Base-by-base conservation (phyloP, 768 basidiomycete species). In the Boletus vinaceobasis region DNA sequence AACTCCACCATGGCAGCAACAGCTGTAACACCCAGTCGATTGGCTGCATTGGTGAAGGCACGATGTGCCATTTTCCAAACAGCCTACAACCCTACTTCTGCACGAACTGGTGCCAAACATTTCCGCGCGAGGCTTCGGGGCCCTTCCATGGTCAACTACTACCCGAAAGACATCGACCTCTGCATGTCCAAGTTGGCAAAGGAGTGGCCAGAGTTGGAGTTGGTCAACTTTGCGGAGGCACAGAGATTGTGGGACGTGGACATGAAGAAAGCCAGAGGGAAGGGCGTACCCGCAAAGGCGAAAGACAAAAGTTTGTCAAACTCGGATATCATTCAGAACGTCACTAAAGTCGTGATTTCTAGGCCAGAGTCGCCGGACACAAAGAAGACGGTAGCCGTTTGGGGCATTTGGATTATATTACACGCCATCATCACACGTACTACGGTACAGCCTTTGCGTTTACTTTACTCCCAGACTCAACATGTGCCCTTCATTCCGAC, bases 71-170 rank as follows among this genome's bases (percentile, higher is more conserved):
- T 98, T 50, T 96, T 98, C 66, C 83, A 93, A 65, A 96, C 92
- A 9, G 77, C 87, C 4, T 93, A 89, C 74, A 98, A 98, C 72
- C 95, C 95, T 0, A 79, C 79, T 3, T 82, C 81, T 27, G 68
- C 83, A 14, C 86, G 95, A 17, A 94, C 90, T 0, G 96, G 96
- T 17, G 88, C 93, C 27, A 98, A 98, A 74, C 93, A 96, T 74
- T 84, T 98, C 43, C 85, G 88, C 19, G 78, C 81, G 14, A 79
- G 88, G 17, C 82, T 98, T 35, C 83, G 86, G 0, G 96, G 95
- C 0, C 93, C 93, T 0, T 80, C 91, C 27, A 90, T 97, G 86
- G 67, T 87, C 59, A 75, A 81, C 5, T 98, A 98, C 75, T 94
- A 95, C 73, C 89, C 88, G 0, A 68, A 73, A 21, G 70, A 74